Evolutionary conservation across 2,329 filamentous ascomycete species (phyloP).

Genomic region (Phyllosticta ampelicida): DNA sequence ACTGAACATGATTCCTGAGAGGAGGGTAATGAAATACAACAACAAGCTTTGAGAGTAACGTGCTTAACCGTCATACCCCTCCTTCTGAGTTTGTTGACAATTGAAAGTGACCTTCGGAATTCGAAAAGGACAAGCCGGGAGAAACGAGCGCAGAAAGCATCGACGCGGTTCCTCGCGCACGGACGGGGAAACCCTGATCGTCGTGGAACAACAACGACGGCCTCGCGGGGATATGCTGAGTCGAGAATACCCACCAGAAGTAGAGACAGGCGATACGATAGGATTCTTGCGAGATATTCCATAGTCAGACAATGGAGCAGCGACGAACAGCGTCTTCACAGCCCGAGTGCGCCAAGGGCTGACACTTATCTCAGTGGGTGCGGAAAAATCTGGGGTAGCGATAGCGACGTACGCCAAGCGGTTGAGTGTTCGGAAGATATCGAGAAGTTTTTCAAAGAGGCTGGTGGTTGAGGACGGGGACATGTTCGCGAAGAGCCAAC

Average conservation of each 20-base stretch:
- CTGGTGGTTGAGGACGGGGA: background rate
- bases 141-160: background rate
- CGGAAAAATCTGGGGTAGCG: constrained; percentile 10
- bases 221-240: background rate
- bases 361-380: constrained; percentile 1
- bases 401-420: background rate
- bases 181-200: background rate
- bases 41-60: too few relatives aligned
- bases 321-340: background rate
- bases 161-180: background rate
- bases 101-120: background rate
- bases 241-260: background rate
- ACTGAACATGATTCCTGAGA: too few relatives aligned
- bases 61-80: background rate
- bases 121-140: background rate
- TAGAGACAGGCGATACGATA: background rate
- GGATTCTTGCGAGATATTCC: background rate
- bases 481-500: background rate
- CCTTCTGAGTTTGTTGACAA: background rate
- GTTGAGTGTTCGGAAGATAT: background rate
- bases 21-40: too few relatives aligned
- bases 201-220: background rate
- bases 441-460: background rate
- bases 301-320: background rate
- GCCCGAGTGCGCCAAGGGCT: background rate